Percentiles rank a stretch among this genome's conserved stretches.
Evolutionary conservation across 768 basidiomycete genomes (phyloP).

Genomic region (Omphalotus guepiniiformis): DNA sequence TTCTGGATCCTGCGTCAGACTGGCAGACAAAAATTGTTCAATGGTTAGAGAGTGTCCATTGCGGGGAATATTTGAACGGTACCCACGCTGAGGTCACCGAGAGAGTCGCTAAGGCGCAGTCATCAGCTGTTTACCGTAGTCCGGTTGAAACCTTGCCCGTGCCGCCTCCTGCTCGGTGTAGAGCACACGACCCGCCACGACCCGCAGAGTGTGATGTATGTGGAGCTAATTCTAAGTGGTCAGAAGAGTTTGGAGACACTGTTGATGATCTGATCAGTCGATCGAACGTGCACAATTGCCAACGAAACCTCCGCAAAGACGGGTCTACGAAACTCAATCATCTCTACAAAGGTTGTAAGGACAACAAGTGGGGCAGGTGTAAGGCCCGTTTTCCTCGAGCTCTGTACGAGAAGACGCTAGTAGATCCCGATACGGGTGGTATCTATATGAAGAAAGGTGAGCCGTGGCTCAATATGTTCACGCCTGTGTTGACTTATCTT

Average conservation of each 20-base stretch:
- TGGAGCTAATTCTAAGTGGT: background rate
- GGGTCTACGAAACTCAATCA: background rate
- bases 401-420: background rate
- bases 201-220: slow-evolving; percentile 3
- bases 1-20: background rate
- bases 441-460: slow-evolving; percentile 3
- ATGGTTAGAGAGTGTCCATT: slow-evolving; percentile 1
- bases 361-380: background rate
- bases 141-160: slow-evolving; percentile 22
- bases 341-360: background rate
- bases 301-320: background rate
- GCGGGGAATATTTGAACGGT: slow-evolving; percentile 4
- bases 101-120: background rate
- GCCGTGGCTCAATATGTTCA: slow-evolving; percentile 3
- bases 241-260: background rate
- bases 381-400: background rate
- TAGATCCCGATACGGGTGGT: background rate
- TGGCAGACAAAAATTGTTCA: background rate
- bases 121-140: slow-evolving; percentile 9
- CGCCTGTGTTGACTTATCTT: background rate
- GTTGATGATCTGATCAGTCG: background rate
- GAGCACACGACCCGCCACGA: slow-evolving; percentile 4
- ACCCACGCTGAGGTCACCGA: background rate
- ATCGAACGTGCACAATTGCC: background rate
- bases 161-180: slow-evolving; percentile 14